Evolutionary conservation across 2,329 filamentous ascomycete species (phyloP).

Genomic region (Neonectria sp.): DNA sequence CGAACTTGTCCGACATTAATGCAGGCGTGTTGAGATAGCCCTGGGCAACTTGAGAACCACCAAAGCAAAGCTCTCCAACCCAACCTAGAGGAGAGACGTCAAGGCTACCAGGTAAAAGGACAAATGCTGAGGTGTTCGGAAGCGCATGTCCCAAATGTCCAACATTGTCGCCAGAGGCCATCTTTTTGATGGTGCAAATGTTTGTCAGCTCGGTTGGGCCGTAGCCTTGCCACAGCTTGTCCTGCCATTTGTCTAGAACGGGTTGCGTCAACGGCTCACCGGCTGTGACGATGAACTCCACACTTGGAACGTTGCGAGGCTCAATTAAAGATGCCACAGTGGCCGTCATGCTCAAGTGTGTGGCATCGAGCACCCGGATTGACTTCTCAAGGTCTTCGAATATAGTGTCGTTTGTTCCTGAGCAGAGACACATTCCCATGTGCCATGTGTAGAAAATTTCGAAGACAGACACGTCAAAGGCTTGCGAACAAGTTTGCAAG

Average conservation of each 20-base stretch:
- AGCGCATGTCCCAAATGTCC: slow-evolving; percentile 85
- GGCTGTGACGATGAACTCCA: slow-evolving; percentile 84
- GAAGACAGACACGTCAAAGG: slow-evolving; percentile 91
- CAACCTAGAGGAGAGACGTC: slow-evolving; percentile 77
- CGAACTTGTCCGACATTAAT: slow-evolving; percentile 76
- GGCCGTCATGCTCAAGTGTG: slow-evolving; percentile 88
- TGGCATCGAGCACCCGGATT: slow-evolving; percentile 75
- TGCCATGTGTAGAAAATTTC: slow-evolving; percentile 92
- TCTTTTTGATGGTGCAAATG: slow-evolving; percentile 83
- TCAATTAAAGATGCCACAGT: slow-evolving; percentile 85
- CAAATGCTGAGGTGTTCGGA: slow-evolving; percentile 81
- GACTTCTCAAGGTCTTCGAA: slow-evolving; percentile 80
- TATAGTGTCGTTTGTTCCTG: slow-evolving; percentile 80
- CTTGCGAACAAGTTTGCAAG: slow-evolving; percentile 86
- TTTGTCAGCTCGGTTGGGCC: slow-evolving; percentile 91
- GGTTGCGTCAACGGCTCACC: slow-evolving; percentile 84
- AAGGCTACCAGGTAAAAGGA: slow-evolving; percentile 65
- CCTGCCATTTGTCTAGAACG: slow-evolving; percentile 79
- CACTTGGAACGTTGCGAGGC: slow-evolving; percentile 76
- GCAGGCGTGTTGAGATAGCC: slow-evolving; percentile 80
- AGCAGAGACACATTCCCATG: slow-evolving; percentile 83
- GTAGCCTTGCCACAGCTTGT: slow-evolving; percentile 83
- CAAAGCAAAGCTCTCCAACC: slow-evolving; percentile 88
- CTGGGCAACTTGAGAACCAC: slow-evolving; percentile 83
- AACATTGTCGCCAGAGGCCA: slow-evolving; percentile 71